Base-by-base conservation (phyloP, 2,329 filamentous ascomycete genomes). In the Fusarium nodosum region DNA sequence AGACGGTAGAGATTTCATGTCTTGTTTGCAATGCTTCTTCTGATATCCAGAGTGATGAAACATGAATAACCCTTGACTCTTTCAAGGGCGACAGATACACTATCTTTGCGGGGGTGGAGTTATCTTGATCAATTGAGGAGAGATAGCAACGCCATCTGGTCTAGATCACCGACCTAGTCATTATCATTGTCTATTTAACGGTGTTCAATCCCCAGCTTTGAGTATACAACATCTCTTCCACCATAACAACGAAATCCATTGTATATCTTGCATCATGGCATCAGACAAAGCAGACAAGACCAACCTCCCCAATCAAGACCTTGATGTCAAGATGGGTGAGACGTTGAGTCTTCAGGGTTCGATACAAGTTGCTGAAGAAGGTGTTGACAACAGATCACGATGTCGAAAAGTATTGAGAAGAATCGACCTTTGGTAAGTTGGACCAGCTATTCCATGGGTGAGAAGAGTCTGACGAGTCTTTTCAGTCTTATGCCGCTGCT, bases 401-500 rank as follows among this genome's bases (percentile, higher is more conserved):
- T 47, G 47, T 2, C 26, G 34, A 10, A 34, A 45, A 12, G 50
- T 73, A 0, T 20, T 73, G 1, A 48, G 47, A 16, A 68, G 63
- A 39, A 73, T 73, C 10, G 71, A 73, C 26, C 18, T 60, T 4
- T 73, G 62, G 71, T 72, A 44, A 39, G 54, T 36, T 2, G 0
- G 2, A 2, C 6, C 2, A 18, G 18, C 6, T 5, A 9, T 7
- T 3, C 9, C 15, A 5, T 8, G 13, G 2, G 18, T 11, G 4
- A 3, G 1, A 7, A 16, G 5, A 42, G 13, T 20, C 26, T 60
- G 5, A 60, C 26, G 9, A n/a, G 16, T 2, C 2, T 3, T 16
- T 13, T 3, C 13, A 73, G 71, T 12, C 42, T 73, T 13, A 48
- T 73, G 46, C 71, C 71, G 1, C 38, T 73, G 1, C 60, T 73